A percentile compares a stretch with the other conserved stretches of the same genome.
phyloP scores from a whole-genome alignment of 805 yeast genomes.

The Candida michaelii region DNA sequence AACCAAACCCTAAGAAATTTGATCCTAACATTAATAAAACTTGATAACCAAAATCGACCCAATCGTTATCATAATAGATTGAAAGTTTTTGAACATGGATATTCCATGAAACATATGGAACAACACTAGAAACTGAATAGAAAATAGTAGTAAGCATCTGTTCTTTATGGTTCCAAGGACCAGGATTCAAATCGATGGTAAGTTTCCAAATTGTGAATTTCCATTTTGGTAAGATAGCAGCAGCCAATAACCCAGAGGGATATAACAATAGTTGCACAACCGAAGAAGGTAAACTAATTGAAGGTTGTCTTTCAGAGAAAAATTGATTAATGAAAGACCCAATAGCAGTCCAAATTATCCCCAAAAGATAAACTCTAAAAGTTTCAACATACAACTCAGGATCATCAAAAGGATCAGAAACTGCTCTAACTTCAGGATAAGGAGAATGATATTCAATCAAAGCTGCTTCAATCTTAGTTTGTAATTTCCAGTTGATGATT shows the following conservation, averaged over 20 bases:
- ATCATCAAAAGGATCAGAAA: constrained; percentile 61
- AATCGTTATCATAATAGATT: constrained; percentile 22
- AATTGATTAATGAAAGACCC: constrained; percentile 58
- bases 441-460: constrained; percentile 49
- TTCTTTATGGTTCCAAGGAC: constrained; percentile 56
- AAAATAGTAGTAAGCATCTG: constrained; percentile 60
- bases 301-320: constrained; percentile 55
- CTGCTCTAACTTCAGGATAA: constrained; percentile 66
- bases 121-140: constrained; percentile 17
- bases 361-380: constrained; percentile 54
- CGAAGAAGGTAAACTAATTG: constrained; percentile 42
- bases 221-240: constrained; percentile 44
- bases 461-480: constrained; percentile 43
- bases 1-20: constrained; percentile 30
- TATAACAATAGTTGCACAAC: constrained; percentile 48
- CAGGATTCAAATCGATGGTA: constrained; percentile 48
- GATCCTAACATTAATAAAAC: constrained; percentile 24
- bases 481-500: constrained; percentile 31
- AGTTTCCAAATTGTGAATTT: constrained; percentile 21
- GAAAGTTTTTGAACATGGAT: constrained; percentile 25
- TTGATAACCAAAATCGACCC: constrained; percentile 32
- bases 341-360: constrained; percentile 50
- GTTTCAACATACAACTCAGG: constrained; percentile 50
- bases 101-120: constrained; percentile 32
- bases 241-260: constrained; percentile 43